Base-by-base conservation (phyloP, 352 stramenopile genomes). In the Aphanomyces astaci region DNA sequence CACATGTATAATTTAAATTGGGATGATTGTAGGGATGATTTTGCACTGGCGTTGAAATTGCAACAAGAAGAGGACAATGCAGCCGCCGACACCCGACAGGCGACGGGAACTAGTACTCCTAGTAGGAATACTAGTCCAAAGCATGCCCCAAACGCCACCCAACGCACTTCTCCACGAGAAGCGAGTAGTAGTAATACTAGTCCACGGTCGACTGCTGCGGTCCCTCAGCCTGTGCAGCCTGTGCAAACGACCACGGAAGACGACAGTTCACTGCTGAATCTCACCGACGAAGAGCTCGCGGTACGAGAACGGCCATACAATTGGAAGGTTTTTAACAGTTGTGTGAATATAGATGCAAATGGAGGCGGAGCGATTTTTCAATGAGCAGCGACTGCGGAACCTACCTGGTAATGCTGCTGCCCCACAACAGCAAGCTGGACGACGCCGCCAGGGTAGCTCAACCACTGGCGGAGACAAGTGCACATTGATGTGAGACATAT, bases 291-390 rank as follows among this genome's bases (percentile, higher is more conserved):
- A 0, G 72, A 88, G 62, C 72, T 92, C 39, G 33, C 87, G 51
- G 49, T 94, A 9, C 82, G 79, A 4, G 73, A 86, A 55, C 28
- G 25, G 13, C 9, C 1, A 32, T 1, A 39, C 4, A 17, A 32
- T 15, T 15, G 36, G 7, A 15, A 43, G 15, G 30, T 22, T 11
- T n/a, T 33, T 5, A 51, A 78, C 84, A 40, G 79, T n/a, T n/a
- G n/a, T n/a, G n/a, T n/a, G 90, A 9, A 64, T 94, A 4, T 81
- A 88, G 49, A 81, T 79, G 3, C 86, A 94, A 69, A 81, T 76
- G 27, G 73, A 89, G 31, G 81, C 82, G 1, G 82, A 86, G 57
- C 66, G 59, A 43, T 92, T 87, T 56, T 94, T 90, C 63, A 76
- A 88, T n/a, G 76, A 91, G 59, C 77, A 82, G 54, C 88, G 89